Conservation (phyloP, 441 rosid species). For the Aleurites moluccanus region DNA sequence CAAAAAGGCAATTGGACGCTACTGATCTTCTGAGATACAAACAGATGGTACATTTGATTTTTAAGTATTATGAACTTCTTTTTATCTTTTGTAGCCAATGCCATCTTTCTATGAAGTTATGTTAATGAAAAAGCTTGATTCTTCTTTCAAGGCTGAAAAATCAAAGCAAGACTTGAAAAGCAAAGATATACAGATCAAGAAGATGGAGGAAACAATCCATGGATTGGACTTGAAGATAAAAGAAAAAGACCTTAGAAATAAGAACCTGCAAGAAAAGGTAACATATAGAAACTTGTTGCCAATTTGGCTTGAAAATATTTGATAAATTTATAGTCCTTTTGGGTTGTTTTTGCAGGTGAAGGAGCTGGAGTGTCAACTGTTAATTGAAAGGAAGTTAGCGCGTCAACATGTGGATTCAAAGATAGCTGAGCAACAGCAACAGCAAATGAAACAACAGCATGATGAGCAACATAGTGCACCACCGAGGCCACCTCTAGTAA, state of each 20-base stretch:
- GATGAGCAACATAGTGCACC: slow-evolving; percentile 51
- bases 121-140: slow-evolving; percentile 1
- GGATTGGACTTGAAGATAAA: slow-evolving; percentile 71
- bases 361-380: slow-evolving; percentile 87
- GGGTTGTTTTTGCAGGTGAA: slow-evolving; percentile 50
- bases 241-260: slow-evolving; percentile 77
- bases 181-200: slow-evolving; percentile 82
- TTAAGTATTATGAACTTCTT: background rate
- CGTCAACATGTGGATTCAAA: slow-evolving; percentile 93
- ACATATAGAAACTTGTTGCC: background rate
- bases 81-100: no score
- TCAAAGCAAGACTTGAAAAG: slow-evolving; percentile 80
- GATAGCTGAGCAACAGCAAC: slow-evolving; percentile 76
- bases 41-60: slow-evolving; percentile 58
- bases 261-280: slow-evolving; percentile 92
- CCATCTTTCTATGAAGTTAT: background rate
- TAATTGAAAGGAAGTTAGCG: slow-evolving; percentile 89
- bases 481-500: slow-evolving; percentile 54
- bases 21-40: slow-evolving; percentile 76
- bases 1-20: slow-evolving; percentile 76
- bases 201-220: slow-evolving; percentile 74
- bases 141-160: slow-evolving; percentile 63
- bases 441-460: slow-evolving; percentile 47
- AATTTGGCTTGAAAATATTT: background rate
- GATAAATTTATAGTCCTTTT: background rate